These are phyloP conservation scores for Kodamaea hsintzibuensis DNA, from an alignment of 805 yeast species.

Conservation along the genomic window DNA sequence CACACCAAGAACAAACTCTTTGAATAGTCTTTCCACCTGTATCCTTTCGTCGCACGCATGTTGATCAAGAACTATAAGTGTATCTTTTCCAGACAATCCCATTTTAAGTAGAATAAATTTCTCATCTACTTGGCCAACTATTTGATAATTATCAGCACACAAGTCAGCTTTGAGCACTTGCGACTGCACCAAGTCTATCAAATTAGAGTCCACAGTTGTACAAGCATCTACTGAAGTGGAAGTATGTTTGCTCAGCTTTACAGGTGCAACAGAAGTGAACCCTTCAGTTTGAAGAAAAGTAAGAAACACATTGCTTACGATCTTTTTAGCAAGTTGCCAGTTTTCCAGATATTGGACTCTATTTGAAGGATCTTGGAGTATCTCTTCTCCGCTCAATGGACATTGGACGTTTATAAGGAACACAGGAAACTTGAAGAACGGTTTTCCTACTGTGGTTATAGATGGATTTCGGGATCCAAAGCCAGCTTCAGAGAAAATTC, in stretches of 20 bases:
- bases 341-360: slow-evolving; percentile 18
- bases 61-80: slow-evolving; percentile 61
- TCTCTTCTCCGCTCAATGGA: slow-evolving; percentile 30
- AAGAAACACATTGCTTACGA: slow-evolving; percentile 30
- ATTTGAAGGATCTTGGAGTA: slow-evolving; percentile 44
- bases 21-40: slow-evolving; percentile 52
- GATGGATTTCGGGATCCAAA: slow-evolving; percentile 13
- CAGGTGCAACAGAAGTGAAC: not conserved
- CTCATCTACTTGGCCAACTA: slow-evolving; percentile 59
- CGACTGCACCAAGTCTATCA: not conserved
- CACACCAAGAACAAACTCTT: slow-evolving; percentile 33
- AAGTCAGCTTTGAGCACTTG: not conserved
- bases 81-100: not conserved
- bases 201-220: not conserved
- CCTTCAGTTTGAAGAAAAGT: slow-evolving; percentile 8
- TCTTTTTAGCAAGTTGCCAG: slow-evolving; percentile 24
- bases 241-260: not conserved
- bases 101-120: slow-evolving; percentile 56
- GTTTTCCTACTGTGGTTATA: not conserved
- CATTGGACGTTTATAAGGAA: slow-evolving; percentile 35
- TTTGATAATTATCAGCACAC: slow-evolving; percentile 13
- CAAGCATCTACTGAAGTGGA: not conserved
- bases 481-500: slow-evolving; percentile 21
- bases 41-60: slow-evolving; percentile 86
- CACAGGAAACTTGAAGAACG: slow-evolving; percentile 30